phyloP scores from a whole-genome alignment of 371 early-diverging fungal genomes.

The Syncephalastrum sp. region DNA sequence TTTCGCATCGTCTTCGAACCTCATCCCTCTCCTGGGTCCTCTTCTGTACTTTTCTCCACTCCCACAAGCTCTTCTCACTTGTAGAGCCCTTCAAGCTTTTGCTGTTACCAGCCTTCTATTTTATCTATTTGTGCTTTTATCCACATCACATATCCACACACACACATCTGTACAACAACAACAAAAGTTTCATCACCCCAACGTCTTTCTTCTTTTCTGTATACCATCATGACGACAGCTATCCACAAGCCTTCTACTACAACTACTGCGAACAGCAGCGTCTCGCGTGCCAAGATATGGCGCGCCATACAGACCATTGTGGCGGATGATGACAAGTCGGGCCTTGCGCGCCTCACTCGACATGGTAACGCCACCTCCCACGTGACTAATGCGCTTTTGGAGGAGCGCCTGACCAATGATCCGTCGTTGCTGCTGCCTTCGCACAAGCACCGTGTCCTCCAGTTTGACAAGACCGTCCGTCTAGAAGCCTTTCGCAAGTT shows the following conservation, averaged over 20 bases:
- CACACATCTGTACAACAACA: neutral
- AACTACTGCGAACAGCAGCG: too few species aligned
- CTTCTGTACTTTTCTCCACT: neutral
- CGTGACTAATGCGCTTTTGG: constrained; percentile 15
- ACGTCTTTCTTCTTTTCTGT: constrained; percentile 8
- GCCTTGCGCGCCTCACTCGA: constrained; percentile 7
- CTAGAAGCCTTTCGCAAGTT: constrained; percentile 8
- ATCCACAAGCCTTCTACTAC: too few species aligned
- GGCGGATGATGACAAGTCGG: constrained; percentile 14
- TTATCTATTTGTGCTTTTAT: constrained; percentile 5
- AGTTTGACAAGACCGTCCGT: constrained; percentile 11
- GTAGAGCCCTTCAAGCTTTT: neutral
- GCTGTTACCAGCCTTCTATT: constrained; percentile 5
- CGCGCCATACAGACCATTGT: constrained; percentile 16
- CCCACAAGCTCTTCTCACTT: constrained; percentile 4
- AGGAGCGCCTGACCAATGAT: constrained; percentile 15
- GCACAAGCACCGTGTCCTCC: constrained; percentile 21
- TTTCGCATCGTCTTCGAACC: constrained; percentile 1
- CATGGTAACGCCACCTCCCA: constrained; percentile 8
- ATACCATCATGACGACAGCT: constrained; percentile 1
- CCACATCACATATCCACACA: neutral
- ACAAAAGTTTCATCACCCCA: constrained; percentile 3
- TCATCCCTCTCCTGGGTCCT: constrained; percentile 6
- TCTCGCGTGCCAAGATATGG: constrained; percentile 21
- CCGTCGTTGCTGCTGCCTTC: constrained; percentile 17